These are phyloP conservation scores for Macadamia tetraphylla DNA, from an alignment of 164 flowering plant species.

Conservation along the genomic window DNA sequence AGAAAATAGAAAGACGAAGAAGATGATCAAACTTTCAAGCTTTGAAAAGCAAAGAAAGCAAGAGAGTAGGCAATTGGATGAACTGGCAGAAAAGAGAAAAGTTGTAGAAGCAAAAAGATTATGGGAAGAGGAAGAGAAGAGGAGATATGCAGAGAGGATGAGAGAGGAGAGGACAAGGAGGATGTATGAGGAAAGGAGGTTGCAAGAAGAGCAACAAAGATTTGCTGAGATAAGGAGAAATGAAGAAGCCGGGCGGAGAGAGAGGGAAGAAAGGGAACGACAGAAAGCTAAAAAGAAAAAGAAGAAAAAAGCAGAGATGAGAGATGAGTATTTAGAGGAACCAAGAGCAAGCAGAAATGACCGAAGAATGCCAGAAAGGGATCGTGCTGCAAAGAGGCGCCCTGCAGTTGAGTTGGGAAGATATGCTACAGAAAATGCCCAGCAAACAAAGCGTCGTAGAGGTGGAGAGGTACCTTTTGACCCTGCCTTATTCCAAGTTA, in stretches of 20 bases:
- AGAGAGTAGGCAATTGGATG: conserved; percentile 29
- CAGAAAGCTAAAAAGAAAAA: conserved; percentile 57
- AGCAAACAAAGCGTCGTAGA: conserved; percentile 73
- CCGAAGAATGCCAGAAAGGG: conserved; percentile 53
- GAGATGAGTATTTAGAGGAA: conserved; percentile 55
- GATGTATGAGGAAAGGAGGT: conserved; percentile 32
- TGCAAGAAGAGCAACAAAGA: conserved; percentile 49
- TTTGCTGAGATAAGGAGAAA: conserved; percentile 46
- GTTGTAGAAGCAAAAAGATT: conserved; percentile 38
- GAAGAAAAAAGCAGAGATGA: conserved; percentile 39
- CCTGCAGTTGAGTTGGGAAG: conserved; percentile 41
- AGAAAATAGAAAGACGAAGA: conserved; percentile 57
- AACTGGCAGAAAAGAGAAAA: conserved; percentile 35
- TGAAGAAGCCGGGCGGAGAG: conserved; percentile 50
- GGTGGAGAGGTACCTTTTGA: conserved; percentile 72
- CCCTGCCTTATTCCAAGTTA: too few relatives aligned
- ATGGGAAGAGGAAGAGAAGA: conserved; percentile 70
- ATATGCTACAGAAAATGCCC: conserved; percentile 43
- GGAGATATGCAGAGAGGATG: conserved; percentile 36
- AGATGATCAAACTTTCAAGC: conserved; percentile 57
- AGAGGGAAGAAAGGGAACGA: conserved; percentile 62
- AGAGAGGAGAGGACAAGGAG: conserved; percentile 46
- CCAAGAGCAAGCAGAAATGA: conserved; percentile 42
- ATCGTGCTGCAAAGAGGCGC: conserved; percentile 49
- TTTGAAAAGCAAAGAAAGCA: conserved; percentile 37